A percentile compares a stretch with the other conserved stretches of the same genome.
phyloP scores from a whole-genome alignment of 176 grass and related monocot species.

The Zizania latifolia region DNA sequence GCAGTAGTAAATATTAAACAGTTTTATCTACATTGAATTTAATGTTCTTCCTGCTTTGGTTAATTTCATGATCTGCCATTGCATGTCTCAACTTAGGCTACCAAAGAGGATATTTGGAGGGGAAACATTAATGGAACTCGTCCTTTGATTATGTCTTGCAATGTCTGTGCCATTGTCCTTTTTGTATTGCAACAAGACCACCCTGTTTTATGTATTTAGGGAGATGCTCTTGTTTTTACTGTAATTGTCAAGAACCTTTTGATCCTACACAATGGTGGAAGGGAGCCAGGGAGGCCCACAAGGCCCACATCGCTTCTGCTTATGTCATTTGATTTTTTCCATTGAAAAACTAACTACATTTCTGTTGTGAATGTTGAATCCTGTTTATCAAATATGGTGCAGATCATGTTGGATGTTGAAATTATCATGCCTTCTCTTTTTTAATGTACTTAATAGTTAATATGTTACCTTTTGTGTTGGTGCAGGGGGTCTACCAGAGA shows the following conservation, averaged over 20 bases:
- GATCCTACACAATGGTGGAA: neutral
- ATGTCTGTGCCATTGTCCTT: neutral
- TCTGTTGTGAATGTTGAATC: neutral
- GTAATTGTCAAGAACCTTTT: neutral
- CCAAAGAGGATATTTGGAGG: neutral
- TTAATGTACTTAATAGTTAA: neutral
- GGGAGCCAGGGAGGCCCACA: too few relatives aligned
- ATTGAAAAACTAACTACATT: neutral
- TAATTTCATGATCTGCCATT: neutral
- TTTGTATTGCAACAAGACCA: neutral
- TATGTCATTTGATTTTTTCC: neutral
- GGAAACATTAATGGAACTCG: neutral
- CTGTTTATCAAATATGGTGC: neutral
- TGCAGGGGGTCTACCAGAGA: constrained; percentile 76
- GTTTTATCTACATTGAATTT: neutral
- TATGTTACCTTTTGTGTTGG: constrained; percentile 4
- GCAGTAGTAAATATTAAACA: neutral
- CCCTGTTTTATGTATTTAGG: neutral
- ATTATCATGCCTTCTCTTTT: neutral
- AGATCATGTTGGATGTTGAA: neutral
- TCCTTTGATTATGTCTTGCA: neutral
- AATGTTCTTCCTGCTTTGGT: neutral
- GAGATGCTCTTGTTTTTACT: neutral
- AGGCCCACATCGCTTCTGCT: neutral
- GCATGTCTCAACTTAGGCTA: neutral